phyloP scores from a whole-genome alignment of 1,139 yeast genomes.

The Diutina siamensis region DNA sequence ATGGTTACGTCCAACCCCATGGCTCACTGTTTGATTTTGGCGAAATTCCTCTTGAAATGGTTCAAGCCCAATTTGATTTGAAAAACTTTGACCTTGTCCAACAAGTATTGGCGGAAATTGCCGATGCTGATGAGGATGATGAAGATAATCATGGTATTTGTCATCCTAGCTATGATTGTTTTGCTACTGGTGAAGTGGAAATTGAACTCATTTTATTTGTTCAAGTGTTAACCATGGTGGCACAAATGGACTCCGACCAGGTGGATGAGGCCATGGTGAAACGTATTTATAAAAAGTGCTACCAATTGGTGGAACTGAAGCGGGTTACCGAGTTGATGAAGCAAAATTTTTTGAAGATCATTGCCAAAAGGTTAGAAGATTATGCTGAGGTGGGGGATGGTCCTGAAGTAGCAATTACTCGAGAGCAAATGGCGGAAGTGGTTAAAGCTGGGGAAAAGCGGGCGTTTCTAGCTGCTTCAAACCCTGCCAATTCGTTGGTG shows the following conservation, averaged over 20 bases:
- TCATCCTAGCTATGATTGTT: constrained; percentile 45
- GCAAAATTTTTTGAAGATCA: constrained; percentile 19
- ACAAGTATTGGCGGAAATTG: constrained; percentile 19
- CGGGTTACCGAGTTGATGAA: constrained; percentile 28
- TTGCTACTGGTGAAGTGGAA: constrained; percentile 40
- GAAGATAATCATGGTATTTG: constrained; percentile 15
- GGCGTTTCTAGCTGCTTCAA: constrained; percentile 33
- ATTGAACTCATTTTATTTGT: constrained; percentile 45
- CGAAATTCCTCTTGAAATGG: constrained; percentile 43
- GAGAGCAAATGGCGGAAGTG: constrained; percentile 32
- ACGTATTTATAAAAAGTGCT: constrained; percentile 35
- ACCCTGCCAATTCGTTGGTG: constrained; percentile 20
- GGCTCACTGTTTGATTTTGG: constrained; percentile 78
- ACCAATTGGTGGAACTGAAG: constrained; percentile 31
- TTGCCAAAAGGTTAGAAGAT: constrained; percentile 10
- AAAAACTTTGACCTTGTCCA: constrained; percentile 14
- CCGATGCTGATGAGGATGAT: constrained; percentile 27
- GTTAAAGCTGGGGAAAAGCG: constrained; percentile 44
- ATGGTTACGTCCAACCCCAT: constrained; percentile 75
- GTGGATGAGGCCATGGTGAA: constrained; percentile 22
- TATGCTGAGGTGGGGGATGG: not conserved
- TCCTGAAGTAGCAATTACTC: constrained; percentile 7
- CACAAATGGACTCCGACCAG: constrained; percentile 19
- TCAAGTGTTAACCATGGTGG: constrained; percentile 38
- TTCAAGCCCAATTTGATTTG: constrained; percentile 24